phyloP scores from a whole-genome alignment of 805 yeast genomes.

The Wickerhamomyces bisporus region DNA sequence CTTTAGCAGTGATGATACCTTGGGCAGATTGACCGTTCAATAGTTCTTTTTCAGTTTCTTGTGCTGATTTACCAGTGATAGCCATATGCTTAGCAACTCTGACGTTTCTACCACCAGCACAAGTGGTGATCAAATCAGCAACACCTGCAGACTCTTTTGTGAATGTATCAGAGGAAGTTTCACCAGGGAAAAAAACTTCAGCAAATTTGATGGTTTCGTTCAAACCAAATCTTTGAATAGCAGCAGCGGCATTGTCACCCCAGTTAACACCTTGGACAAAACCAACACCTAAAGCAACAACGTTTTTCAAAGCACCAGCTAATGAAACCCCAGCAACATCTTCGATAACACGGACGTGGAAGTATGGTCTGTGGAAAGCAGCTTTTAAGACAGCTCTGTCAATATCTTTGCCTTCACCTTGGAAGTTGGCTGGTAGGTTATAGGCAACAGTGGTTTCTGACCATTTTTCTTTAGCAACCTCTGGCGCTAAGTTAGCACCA shows the following conservation, averaged over 20 bases:
- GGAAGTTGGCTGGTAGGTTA: constrained; percentile 58
- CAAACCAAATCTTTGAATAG: constrained; percentile 93
- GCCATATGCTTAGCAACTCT: constrained; percentile 87
- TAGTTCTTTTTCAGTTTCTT: constrained; percentile 77
- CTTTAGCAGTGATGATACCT: constrained; percentile 86
- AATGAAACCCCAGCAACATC: constrained; percentile 96
- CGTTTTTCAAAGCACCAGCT: constrained; percentile 96
- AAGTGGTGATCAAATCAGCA: constrained; percentile 95
- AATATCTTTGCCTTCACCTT: constrained; percentile 43
- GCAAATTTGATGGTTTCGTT: constrained; percentile 88
- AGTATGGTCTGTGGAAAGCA: constrained; percentile 94
- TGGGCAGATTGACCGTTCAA: constrained; percentile 96
- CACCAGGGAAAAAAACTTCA: constrained; percentile 63
- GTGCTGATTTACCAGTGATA: constrained; percentile 66
- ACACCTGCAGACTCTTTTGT: constrained; percentile 96
- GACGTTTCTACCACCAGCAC: constrained; percentile 96
- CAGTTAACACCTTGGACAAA: constrained; percentile 96
- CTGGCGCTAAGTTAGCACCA: constrained; percentile 97
- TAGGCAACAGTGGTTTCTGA: constrained; percentile 97
- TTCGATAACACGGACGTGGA: constrained; percentile 88
- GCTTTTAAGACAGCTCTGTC: constrained; percentile 69
- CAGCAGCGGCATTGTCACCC: constrained; percentile 99
- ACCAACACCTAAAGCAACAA: constrained; percentile 94
- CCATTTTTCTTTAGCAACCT: constrained; percentile 93
- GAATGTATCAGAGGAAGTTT: constrained; percentile 53